phyloP scores from a whole-genome alignment of 768 basidiomycete genomes.

The Cyclocybe aegerita region DNA sequence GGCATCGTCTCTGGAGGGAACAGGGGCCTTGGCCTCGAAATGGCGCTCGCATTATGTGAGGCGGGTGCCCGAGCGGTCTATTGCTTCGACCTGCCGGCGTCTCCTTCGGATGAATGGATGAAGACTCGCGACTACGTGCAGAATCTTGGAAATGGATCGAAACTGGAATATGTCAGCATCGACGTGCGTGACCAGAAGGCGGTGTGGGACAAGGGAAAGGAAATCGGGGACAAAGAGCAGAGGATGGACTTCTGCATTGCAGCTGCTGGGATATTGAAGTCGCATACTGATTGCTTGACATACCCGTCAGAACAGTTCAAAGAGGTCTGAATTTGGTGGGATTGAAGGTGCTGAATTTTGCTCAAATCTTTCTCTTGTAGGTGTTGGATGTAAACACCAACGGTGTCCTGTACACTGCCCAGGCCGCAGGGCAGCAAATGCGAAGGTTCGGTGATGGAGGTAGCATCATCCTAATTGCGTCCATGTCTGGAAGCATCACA shows the following conservation, averaged over 20 bases:
- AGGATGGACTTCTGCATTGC: conserved; percentile 78
- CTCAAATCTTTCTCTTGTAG: conserved; percentile 25
- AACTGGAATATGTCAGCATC: conserved; percentile 59
- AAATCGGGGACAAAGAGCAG: conserved; percentile 65
- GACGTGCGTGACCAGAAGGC: conserved; percentile 65
- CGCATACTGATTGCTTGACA: conserved; percentile 60
- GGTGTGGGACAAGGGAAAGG: conserved; percentile 55
- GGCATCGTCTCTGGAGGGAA: conserved; percentile 65
- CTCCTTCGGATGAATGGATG: conserved; percentile 58
- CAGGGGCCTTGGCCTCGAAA: conserved; percentile 79
- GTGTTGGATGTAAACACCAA: conserved; percentile 70
- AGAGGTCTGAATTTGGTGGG: conserved; percentile 39
- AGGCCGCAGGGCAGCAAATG: conserved; percentile 68
- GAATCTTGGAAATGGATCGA: conserved; percentile 39
- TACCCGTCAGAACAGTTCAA: conserved; percentile 66
- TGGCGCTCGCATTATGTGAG: conserved; percentile 73
- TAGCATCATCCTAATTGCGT: conserved; percentile 64
- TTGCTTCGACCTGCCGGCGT: conserved; percentile 60
- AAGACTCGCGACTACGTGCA: conserved; percentile 52
- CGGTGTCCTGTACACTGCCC: conserved; percentile 63
- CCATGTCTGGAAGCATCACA: conserved; percentile 70
- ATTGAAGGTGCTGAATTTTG: not conserved
- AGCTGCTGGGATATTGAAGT: conserved; percentile 70
- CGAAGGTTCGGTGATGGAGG: conserved; percentile 50
- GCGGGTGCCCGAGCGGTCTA: conserved; percentile 70